phyloP scores from a whole-genome alignment of 176 grass and related monocot species.

The Juncus inflexus region DNA sequence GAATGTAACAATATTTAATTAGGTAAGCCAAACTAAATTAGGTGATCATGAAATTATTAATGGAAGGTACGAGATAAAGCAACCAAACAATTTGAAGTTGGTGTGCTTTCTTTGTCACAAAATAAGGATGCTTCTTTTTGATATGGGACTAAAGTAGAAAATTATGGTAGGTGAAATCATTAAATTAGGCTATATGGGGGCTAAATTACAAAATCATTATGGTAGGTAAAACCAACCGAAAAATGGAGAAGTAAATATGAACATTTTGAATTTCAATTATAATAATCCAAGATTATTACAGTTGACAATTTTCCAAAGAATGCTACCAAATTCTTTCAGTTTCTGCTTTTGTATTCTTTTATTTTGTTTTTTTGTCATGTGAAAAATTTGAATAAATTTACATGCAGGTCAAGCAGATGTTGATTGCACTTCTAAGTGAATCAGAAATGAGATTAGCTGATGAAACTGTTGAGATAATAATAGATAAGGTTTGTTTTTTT shows the following conservation, averaged over 20 bases:
- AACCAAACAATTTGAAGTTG: background rate
- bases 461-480: constrained; percentile 81
- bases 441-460: constrained; percentile 92
- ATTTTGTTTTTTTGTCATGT: background rate
- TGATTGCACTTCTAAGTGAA: constrained; percentile 89
- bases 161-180: constrained; percentile 11
- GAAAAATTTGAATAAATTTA: no score
- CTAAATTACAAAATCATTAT: no score
- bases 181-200: no score
- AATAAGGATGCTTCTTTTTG: background rate
- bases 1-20: background rate
- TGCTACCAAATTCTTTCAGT: no score
- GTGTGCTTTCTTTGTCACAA: background rate
- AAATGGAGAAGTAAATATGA: no score
- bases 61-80: background rate
- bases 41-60: constrained; percentile 2
- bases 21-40: constrained; percentile 5
- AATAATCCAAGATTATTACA: no score
- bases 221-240: no score
- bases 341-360: background rate
- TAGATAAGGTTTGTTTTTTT: constrained; percentile 67
- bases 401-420: constrained; percentile 94
- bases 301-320: no score
- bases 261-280: no score
- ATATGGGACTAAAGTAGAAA: background rate